Base-by-base conservation (phyloP, 306 rosid species). In the Astragalus membranaceus region DNA sequence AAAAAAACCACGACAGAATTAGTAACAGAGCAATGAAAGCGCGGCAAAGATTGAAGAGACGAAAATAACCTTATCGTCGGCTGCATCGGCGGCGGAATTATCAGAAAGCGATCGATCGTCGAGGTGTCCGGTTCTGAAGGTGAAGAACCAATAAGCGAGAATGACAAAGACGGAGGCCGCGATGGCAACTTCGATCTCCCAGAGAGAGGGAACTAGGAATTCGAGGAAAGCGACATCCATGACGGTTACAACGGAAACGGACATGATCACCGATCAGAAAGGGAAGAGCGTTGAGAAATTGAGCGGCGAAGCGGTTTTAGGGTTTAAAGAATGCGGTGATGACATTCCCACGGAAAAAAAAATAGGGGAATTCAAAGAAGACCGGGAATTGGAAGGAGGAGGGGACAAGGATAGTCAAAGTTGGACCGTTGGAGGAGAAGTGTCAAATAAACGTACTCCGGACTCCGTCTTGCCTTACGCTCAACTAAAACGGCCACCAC, bases 161-260 rank as follows among this genome's bases (percentile, higher is more conserved):
- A 94, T 80, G 23, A 87, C 83, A 65, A 90, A 88, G 23, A 80
- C 15, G 29, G 99, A 86, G 44, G 96, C 92, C 14, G 88, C 95
- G 35, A 88, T 64, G 0, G 97, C 48, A 55, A 94, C 94, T 84
- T 94, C 42, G 86, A 90, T 88, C 90, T 94, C 97, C 92, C 94
- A 84, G 35, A 79, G 73, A 10, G 99, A 87, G 0, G 99, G 99
- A 32, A 94, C 17, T 3, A 94, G 81, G 67, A 84, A 80, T 54
- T 70, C 87, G 73, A 88, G 74, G 55, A 85, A 69, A 69, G 91
- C 37, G 50, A 76, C 65, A 61, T 87, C 92, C 82, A 78, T 73
- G 8, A 69, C 49, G 32, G 16, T 47, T 12, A 39, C 47, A 43
- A 29, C 37, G 29, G 41, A 35, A 57, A 66, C 16, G 59, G 47